Conservation (phyloP, 768 basidiomycete species). For the Nevesoporus exiguus region DNA sequence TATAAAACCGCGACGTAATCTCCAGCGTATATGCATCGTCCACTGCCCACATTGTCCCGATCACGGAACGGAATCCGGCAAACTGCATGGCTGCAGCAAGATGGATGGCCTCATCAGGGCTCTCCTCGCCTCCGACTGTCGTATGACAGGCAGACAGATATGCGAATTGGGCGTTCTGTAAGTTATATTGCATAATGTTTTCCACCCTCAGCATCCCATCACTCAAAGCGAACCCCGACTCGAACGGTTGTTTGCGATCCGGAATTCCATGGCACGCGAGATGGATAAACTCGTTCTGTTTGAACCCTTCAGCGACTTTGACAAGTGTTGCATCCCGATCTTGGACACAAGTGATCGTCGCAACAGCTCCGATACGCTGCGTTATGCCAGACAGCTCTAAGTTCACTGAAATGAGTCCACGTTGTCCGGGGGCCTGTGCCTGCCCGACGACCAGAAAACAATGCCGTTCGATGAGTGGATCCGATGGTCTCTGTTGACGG, state of each 20-base stretch:
- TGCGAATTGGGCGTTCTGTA: background rate
- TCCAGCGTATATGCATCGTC: too few relatives aligned
- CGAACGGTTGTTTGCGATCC: constrained; percentile 10
- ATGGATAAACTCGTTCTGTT: background rate
- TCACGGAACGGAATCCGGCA: too few relatives aligned
- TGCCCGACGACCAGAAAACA: constrained; percentile 5
- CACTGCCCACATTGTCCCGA: too few relatives aligned
- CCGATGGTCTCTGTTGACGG: background rate
- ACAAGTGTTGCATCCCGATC: background rate
- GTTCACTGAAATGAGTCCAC: background rate
- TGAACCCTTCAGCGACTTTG: background rate
- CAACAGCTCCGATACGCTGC: background rate
- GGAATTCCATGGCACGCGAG: constrained; percentile 25
- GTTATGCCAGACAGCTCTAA: background rate
- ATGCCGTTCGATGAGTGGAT: background rate
- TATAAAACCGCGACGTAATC: too few relatives aligned
- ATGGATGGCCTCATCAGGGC: too few relatives aligned
- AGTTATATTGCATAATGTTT: background rate
- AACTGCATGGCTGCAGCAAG: too few relatives aligned
- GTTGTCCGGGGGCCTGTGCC: background rate
- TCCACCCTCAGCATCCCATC: background rate
- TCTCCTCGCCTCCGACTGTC: too few relatives aligned
- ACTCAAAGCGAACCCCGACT: constrained; percentile 13
- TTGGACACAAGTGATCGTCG: too few relatives aligned
- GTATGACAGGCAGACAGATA: background rate